Evolutionary conservation across 164 flowering plant genomes (phyloP), one percentile per base, ranked within the genome.

Genomic region (Aristolochia contorta): DNA sequence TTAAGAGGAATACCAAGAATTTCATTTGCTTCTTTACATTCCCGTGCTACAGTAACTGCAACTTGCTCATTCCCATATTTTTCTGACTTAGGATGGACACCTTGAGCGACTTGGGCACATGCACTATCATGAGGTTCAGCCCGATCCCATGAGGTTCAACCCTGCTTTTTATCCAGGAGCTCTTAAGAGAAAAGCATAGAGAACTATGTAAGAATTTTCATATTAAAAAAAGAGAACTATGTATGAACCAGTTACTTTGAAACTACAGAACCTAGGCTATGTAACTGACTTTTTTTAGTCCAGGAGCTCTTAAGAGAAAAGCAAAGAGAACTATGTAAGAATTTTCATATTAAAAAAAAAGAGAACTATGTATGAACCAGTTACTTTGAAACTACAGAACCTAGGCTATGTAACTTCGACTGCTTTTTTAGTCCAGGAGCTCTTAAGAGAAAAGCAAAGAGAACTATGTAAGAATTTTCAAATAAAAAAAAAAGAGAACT

Each of bases 361-460:
- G n/a, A n/a, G n/a, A n/a, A n/a, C n/a, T n/a, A n/a, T n/a, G n/a
- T n/a, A n/a, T n/a, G n/a, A n/a, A n/a, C 5, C 30, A 2, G 30
- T 27, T 27, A 27, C 30, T 27, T 27, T 27, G 5, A 27, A 27
- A 27, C 30, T 27, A 5, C 30, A 27, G 2, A 27, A 27, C 30
- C 30, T 2, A 27, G 3, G 30, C 30, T 2, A 27, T 5, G 5
- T 2, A 27, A 73, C 78, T 72, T 82, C 87, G 19, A 70, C 69
- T 10, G 76, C 77, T 55, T 67, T 60, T 70, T 78, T 80, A 60
- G 86, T 81, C 86, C 88, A 79, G 24, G 91, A 82, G 73, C 79
- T 83, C 91, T 85, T 82, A 58, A 20, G 12, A 60, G 18, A n/a
- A 33, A 22, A 58, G 18, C n/a, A 37, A 37, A 53, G 15, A 5